Conservation (phyloP, 495 filamentous ascomycete genomes). For the Tetracladium setigerum region DNA sequence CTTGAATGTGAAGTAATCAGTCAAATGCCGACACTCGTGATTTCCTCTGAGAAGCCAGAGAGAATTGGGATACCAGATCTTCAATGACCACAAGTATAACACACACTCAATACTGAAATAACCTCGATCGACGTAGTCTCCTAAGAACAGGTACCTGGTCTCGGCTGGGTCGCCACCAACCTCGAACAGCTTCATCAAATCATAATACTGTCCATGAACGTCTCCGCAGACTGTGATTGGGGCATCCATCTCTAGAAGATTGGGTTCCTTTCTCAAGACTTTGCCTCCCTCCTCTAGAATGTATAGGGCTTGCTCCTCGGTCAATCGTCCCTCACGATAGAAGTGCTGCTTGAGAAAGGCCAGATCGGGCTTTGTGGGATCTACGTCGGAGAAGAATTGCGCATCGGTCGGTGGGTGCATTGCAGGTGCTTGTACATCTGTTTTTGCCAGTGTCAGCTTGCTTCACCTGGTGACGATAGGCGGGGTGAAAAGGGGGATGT, state of each 20-base stretch:
- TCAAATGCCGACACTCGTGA: slow-evolving; percentile 97
- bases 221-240: slow-evolving; percentile 99
- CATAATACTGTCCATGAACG: slow-evolving; percentile 97
- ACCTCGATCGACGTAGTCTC: slow-evolving; percentile 95
- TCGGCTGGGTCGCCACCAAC: slow-evolving; percentile 95
- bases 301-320: slow-evolving; percentile 94
- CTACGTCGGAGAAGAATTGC: slow-evolving; percentile 62
- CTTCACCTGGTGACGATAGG: background rate
- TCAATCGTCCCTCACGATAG: slow-evolving; percentile 92
- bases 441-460: background rate
- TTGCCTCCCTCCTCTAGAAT: slow-evolving; percentile 83
- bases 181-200: slow-evolving; percentile 99
- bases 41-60: slow-evolving; percentile 96
- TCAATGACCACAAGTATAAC: slow-evolving; percentile 92
- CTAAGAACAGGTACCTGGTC: slow-evolving; percentile 92
- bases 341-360: slow-evolving; percentile 96
- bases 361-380: slow-evolving; percentile 83
- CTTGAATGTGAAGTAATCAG: slow-evolving; percentile 99
- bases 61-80: slow-evolving; percentile 98
- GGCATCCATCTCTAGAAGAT: slow-evolving; percentile 97
- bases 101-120: slow-evolving; percentile 99
- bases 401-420: slow-evolving; percentile 84
- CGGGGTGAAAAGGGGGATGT: slow-evolving; percentile 9
- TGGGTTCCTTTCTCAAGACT: slow-evolving; percentile 78
- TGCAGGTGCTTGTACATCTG: slow-evolving; percentile 95